Conservation (phyloP, 2,329 filamentous ascomycete species). For the Paraconiothyrium brasiliense region DNA sequence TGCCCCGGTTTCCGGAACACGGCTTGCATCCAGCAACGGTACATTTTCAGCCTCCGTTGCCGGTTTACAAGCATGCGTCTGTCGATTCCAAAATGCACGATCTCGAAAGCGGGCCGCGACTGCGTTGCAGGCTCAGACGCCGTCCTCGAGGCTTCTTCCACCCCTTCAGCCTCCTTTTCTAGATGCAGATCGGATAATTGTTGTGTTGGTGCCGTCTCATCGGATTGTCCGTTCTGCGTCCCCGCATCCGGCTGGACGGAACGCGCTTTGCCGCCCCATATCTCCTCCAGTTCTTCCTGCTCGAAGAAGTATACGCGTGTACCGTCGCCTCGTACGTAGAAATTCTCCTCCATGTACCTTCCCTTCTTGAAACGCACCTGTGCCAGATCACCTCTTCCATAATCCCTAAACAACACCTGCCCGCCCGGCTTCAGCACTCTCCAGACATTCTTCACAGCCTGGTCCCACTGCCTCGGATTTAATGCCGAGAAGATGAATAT, state of each 20-base stretch:
- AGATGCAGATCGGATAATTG: neutral
- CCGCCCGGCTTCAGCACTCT: conserved; percentile 89
- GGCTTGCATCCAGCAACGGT: conserved; percentile 94
- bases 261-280: conserved; percentile 70
- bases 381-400: conserved; percentile 92
- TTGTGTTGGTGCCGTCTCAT: neutral
- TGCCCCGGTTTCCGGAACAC: conserved; percentile 72
- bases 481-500: conserved; percentile 98
- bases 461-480: conserved; percentile 82
- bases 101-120: conserved; percentile 62
- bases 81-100: conserved; percentile 84
- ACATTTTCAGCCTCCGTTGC: conserved; percentile 94
- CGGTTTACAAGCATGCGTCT: conserved; percentile 91
- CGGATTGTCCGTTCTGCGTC: neutral
- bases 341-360: conserved; percentile 93
- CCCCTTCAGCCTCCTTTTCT: conserved; percentile 11
- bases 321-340: conserved; percentile 94
- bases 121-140: conserved; percentile 12
- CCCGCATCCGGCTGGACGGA: neutral
- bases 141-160: conserved; percentile 8
- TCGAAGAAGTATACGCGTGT: conserved; percentile 99
- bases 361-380: conserved; percentile 98
- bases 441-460: conserved; percentile 82
- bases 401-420: conserved; percentile 94
- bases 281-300: conserved; percentile 77